Conservation (phyloP, 345 rosid genomes). For the Acer saccharum region DNA sequence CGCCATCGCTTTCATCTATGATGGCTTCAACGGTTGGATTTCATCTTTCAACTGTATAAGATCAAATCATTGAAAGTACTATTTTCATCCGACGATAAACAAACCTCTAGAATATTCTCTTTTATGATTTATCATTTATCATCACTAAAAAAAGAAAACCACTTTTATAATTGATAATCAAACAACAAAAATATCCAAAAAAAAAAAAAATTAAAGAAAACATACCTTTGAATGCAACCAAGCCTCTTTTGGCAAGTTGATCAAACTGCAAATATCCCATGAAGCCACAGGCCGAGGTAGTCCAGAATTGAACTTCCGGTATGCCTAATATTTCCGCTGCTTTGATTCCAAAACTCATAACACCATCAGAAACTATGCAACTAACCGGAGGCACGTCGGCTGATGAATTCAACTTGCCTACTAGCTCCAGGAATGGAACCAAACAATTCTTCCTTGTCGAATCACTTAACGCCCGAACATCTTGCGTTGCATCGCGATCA, state of each 20-base stretch:
- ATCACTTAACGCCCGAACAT: slow-evolving; percentile 14
- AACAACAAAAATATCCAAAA: no score
- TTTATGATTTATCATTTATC: no score
- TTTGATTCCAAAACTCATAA: slow-evolving; percentile 27
- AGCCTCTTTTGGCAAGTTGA: slow-evolving; percentile 29
- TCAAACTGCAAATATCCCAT: slow-evolving; percentile 19
- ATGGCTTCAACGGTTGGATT: no score
- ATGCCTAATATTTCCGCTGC: slow-evolving; percentile 31
- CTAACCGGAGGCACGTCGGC: slow-evolving; percentile 16
- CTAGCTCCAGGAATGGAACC: slow-evolving; percentile 23
- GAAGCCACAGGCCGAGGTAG: slow-evolving; percentile 31
- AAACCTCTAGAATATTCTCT: no score
- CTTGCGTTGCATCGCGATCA: slow-evolving; percentile 21
- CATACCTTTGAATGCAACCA: slow-evolving; percentile 29
- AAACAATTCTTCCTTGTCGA: slow-evolving; percentile 18
- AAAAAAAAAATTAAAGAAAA: neutral
- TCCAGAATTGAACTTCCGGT: slow-evolving; percentile 33
- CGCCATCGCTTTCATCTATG: no score
- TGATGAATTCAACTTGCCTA: slow-evolving; percentile 16
- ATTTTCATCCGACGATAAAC: no score
- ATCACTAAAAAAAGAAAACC: no score
- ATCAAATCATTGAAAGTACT: no score
- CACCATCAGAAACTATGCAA: slow-evolving; percentile 25
- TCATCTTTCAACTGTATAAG: no score
- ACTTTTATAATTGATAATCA: no score